phyloP scores from a whole-genome alignment of 805 yeast genomes.

The Wickerhamomyces bovis region DNA sequence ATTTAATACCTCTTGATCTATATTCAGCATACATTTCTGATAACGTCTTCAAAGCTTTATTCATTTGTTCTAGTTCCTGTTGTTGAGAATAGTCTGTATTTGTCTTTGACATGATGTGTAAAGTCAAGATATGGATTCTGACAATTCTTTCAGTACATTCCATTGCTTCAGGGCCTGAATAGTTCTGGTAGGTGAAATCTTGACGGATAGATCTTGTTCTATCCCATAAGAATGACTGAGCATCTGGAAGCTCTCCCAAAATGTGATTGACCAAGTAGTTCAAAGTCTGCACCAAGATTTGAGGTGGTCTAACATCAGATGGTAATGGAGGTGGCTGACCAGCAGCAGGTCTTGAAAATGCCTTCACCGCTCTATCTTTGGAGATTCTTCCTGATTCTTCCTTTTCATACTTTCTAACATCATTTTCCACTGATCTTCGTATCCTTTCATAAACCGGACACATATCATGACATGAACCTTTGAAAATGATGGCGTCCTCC shows the following conservation, averaged over 20 bases:
- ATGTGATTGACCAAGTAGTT: slow-evolving; percentile 63
- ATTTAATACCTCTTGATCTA: slow-evolving; percentile 56
- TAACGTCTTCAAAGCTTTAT: slow-evolving; percentile 83
- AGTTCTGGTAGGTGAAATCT: slow-evolving; percentile 94
- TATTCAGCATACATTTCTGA: slow-evolving; percentile 83
- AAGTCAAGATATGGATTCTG: slow-evolving; percentile 72
- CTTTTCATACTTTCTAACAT: slow-evolving; percentile 72
- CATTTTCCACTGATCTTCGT: slow-evolving; percentile 80
- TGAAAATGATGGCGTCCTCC: slow-evolving; percentile 82
- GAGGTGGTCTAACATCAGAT: slow-evolving; percentile 95
- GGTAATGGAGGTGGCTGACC: slow-evolving; percentile 98
- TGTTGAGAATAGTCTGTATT: slow-evolving; percentile 78
- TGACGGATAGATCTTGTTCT: slow-evolving; percentile 94
- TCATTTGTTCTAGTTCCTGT: slow-evolving; percentile 92
- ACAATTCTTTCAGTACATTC: slow-evolving; percentile 91
- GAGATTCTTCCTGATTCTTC: slow-evolving; percentile 55
- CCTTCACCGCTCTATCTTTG: slow-evolving; percentile 65
- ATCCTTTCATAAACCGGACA: slow-evolving; percentile 92
- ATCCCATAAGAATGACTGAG: slow-evolving; percentile 94
- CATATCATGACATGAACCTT: slow-evolving; percentile 90
- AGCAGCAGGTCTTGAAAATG: slow-evolving; percentile 94
- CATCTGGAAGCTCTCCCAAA: slow-evolving; percentile 64
- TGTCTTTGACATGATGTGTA: slow-evolving; percentile 80
- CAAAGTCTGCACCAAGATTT: slow-evolving; percentile 57
- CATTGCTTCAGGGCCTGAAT: slow-evolving; percentile 87